A percentile compares a stretch with the other conserved stretches of the same genome.
phyloP scores from a whole-genome alignment of 1,284 basidiomycete species.

The Cutaneotrichosporon sp. region DNA sequence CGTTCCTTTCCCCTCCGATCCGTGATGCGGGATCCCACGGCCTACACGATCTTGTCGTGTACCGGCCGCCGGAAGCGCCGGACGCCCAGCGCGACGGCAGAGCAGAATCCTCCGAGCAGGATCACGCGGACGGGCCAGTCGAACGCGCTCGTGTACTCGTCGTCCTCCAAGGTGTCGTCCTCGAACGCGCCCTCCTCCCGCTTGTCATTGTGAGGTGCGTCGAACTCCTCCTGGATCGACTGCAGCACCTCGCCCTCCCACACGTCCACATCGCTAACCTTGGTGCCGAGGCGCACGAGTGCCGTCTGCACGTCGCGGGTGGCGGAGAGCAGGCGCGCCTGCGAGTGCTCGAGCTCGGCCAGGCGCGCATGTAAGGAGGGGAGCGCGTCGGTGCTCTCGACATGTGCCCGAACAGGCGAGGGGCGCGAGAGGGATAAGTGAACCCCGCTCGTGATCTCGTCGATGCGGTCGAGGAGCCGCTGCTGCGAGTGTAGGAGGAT shows the following conservation, averaged over 20 bases:
- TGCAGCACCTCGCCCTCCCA: slow-evolving; percentile 54
- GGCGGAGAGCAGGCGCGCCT: background rate
- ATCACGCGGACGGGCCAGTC: background rate
- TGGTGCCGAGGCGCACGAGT: background rate
- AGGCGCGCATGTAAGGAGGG: slow-evolving; percentile 2
- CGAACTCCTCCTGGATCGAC: slow-evolving; percentile 65
- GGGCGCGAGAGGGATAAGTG: background rate
- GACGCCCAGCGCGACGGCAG: background rate
- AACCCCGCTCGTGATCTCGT: slow-evolving; percentile 12
- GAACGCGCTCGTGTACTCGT: background rate
- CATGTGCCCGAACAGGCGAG: background rate
- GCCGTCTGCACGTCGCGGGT: background rate
- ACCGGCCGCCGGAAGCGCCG: background rate
- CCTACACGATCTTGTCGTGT: slow-evolving; percentile 2
- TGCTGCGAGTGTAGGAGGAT: slow-evolving; percentile 50
- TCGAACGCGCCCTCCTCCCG: background rate
- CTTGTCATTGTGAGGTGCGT: background rate
- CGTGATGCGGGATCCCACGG: background rate
- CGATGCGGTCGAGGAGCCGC: slow-evolving; percentile 51
- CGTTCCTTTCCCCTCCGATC: background rate
- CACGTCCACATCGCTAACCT: slow-evolving; percentile 23
- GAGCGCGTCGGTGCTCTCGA: background rate
- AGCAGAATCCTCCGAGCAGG: background rate
- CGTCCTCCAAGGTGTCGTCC: background rate
- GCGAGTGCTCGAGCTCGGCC: background rate